These are phyloP conservation scores for Tolypocladium guangdongense DNA, from an alignment of 2,329 filamentous ascomycete genomes.

Conservation along the genomic window DNA sequence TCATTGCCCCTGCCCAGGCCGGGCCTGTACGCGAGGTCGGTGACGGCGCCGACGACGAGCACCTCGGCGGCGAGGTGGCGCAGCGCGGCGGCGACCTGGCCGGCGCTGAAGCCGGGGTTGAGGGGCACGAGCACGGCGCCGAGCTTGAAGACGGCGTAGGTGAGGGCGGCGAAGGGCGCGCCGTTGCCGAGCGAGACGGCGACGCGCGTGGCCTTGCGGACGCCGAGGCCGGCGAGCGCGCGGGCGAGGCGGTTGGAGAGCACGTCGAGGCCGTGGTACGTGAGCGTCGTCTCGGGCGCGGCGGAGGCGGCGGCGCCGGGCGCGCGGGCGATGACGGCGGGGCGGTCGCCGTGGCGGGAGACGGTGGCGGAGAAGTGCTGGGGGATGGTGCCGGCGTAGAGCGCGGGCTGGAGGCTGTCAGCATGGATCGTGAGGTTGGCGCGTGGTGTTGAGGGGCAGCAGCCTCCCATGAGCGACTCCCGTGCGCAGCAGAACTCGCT, in stretches of 20 bases:
- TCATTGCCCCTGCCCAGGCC: constrained; percentile 43
- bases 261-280: constrained; percentile 64
- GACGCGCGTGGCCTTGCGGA: constrained; percentile 46
- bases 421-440: background rate
- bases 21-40: constrained; percentile 62
- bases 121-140: constrained; percentile 90
- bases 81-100: constrained; percentile 69
- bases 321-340: constrained; percentile 42
- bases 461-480: too few relatives aligned
- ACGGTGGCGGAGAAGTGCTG: constrained; percentile 61
- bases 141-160: constrained; percentile 86
- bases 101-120: constrained; percentile 77
- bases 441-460: background rate
- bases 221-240: constrained; percentile 58
- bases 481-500: too few relatives aligned
- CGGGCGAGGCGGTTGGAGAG: constrained; percentile 66
- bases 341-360: constrained; percentile 49
- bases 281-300: constrained; percentile 52
- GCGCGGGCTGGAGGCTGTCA: constrained; percentile 42
- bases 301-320: constrained; percentile 30
- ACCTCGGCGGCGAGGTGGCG: constrained; percentile 62
- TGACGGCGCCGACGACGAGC: constrained; percentile 78
- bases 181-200: constrained; percentile 44
- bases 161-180: constrained; percentile 71
- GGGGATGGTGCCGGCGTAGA: constrained; percentile 59